phyloP scores from a whole-genome alignment of 805 yeast genomes.

The Komagataella populi region DNA sequence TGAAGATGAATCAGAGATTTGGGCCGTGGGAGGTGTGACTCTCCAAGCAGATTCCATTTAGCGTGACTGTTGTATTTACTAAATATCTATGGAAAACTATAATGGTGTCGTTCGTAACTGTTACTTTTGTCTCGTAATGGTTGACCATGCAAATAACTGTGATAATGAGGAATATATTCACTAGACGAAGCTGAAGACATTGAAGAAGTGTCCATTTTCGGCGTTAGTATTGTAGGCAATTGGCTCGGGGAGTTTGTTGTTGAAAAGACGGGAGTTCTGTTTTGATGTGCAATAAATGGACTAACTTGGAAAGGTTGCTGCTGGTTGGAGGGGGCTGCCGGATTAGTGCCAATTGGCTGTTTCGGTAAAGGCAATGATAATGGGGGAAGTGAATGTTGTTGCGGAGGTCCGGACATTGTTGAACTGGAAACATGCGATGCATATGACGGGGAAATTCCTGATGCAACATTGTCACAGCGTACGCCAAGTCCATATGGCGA shows the following conservation, averaged over 20 bases:
- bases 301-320: neutral
- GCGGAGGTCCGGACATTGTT: neutral
- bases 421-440: neutral
- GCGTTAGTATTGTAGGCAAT: neutral
- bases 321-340: neutral
- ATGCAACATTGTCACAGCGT: neutral
- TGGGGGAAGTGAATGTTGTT: neutral
- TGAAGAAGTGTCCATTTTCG: neutral
- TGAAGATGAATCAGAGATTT: constrained; percentile 79
- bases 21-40: constrained; percentile 75
- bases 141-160: neutral
- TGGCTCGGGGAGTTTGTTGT: neutral
- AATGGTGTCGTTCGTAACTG: neutral
- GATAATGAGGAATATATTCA: neutral
- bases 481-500: constrained; percentile 2
- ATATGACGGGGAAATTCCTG: neutral
- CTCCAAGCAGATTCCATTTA: constrained; percentile 6
- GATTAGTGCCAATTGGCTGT: neutral
- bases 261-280: neutral
- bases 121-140: constrained; percentile 2
- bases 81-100: neutral
- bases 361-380: neutral
- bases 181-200: neutral
- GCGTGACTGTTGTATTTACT: constrained; percentile 1
- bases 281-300: neutral